phyloP scores from a whole-genome alignment of 352 stramenopile genomes.

The Thalassiosira allenii region DNA sequence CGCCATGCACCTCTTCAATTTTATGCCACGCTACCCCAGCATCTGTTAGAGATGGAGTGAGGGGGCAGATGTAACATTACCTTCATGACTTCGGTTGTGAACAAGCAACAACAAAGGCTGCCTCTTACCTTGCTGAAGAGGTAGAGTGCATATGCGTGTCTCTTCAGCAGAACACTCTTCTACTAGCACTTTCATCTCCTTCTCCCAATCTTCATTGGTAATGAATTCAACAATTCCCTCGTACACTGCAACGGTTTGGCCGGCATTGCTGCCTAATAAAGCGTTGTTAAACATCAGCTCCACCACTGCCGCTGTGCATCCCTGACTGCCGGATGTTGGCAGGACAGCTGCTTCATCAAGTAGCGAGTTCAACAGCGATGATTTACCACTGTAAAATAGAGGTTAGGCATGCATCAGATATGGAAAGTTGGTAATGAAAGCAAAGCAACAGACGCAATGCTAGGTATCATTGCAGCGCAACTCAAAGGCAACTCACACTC shows the following conservation, averaged over 20 bases:
- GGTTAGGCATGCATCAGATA: background rate
- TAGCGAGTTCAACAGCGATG: slow-evolving; percentile 54
- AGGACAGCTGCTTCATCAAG: slow-evolving; percentile 59
- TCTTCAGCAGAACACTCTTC: slow-evolving; percentile 57
- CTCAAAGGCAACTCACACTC: slow-evolving; percentile 50
- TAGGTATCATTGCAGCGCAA: too few species aligned
- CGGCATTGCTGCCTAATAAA: slow-evolving; percentile 5
- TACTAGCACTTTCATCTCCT: slow-evolving; percentile 52
- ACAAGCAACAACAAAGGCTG: too few species aligned
- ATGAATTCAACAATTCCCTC: slow-evolving; percentile 46
- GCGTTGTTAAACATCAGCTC: slow-evolving; percentile 48
- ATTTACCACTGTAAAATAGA: slow-evolving; percentile 33
- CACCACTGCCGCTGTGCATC: slow-evolving; percentile 58
- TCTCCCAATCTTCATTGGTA: slow-evolving; percentile 51
- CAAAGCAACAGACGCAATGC: background rate
- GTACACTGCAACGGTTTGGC: slow-evolving; percentile 24
- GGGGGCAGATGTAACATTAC: slow-evolving; percentile 33
- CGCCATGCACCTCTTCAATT: too few species aligned
- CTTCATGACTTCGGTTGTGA: too few species aligned
- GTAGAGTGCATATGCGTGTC: too few species aligned
- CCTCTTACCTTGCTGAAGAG: too few species aligned
- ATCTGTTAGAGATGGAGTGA: slow-evolving; percentile 3
- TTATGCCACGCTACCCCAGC: too few species aligned
- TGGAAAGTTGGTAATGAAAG: background rate
- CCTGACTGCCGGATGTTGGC: slow-evolving; percentile 50